Percentiles rank a stretch among this genome's conserved stretches.
These are phyloP conservation scores for Orychophragmus violaceus DNA, from an alignment of 345 rosid genomes.

Conservation along the genomic window DNA sequence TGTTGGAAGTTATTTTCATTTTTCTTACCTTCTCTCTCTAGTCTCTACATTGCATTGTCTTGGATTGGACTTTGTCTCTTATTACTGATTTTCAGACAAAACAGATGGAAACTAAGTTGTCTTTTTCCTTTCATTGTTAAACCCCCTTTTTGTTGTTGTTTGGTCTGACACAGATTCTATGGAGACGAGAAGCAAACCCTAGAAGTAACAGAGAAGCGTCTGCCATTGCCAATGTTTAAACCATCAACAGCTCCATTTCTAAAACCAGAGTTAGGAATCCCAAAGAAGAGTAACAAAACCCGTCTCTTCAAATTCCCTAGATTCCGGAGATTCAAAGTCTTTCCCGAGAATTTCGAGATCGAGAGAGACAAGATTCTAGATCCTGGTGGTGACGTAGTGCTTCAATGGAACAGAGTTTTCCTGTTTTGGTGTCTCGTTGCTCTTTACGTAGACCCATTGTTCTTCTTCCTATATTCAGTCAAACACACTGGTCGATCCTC, in stretches of 20 bases:
- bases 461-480: constrained; percentile 67
- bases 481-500: constrained; percentile 31
- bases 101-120: not conserved
- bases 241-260: constrained; percentile 34
- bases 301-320: constrained; percentile 28
- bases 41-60: not conserved
- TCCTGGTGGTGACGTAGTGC: constrained; percentile 58
- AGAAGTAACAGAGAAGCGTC: constrained; percentile 37
- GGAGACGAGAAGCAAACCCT: constrained; percentile 33
- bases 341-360: constrained; percentile 44
- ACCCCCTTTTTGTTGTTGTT: not conserved
- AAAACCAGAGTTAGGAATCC: constrained; percentile 29
- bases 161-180: constrained; percentile 42
- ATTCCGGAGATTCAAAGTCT: constrained; percentile 47
- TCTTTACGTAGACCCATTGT: constrained; percentile 80
- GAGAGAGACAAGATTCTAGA: constrained; percentile 50
- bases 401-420: constrained; percentile 58
- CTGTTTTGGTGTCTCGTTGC: constrained; percentile 70
- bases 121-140: constrained; percentile 5
- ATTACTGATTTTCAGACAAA: not conserved
- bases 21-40: no score
- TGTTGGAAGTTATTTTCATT: no score
- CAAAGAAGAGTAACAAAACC: constrained; percentile 5
- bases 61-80: not conserved
- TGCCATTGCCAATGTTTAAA: constrained; percentile 45